phyloP scores from a whole-genome alignment of 1,284 basidiomycete species.

The Schizopora paradoxa region DNA sequence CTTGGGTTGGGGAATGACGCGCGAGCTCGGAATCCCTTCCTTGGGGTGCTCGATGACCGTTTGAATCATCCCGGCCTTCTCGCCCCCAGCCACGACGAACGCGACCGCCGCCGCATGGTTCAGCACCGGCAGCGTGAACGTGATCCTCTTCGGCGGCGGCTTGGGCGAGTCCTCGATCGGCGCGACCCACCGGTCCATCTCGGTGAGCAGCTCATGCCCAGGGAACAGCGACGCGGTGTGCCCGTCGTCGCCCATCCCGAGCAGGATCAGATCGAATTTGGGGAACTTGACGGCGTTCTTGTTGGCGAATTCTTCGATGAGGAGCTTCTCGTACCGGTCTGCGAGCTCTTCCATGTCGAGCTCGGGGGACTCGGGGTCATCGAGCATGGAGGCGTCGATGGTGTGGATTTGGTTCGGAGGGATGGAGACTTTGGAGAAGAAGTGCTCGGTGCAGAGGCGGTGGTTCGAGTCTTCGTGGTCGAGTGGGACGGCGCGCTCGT shows the following conservation, averaged over 20 bases:
- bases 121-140: constrained; percentile 87
- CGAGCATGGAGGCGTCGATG: constrained; percentile 68
- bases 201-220: constrained; percentile 77
- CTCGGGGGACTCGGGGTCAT: too few relatives aligned
- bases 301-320: constrained; percentile 87
- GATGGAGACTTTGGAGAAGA: constrained; percentile 86
- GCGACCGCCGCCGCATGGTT: constrained; percentile 86
- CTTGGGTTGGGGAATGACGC: constrained; percentile 75
- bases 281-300: constrained; percentile 91
- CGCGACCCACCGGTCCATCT: constrained; percentile 92
- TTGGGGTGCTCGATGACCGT: constrained; percentile 80
- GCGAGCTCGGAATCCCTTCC: constrained; percentile 74
- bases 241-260: constrained; percentile 92
- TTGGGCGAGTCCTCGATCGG: constrained; percentile 92
- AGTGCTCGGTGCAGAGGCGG: constrained; percentile 64
- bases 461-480: constrained; percentile 94
- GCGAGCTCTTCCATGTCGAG: constrained; percentile 87
- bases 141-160: constrained; percentile 86
- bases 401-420: constrained; percentile 77
- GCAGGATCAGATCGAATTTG: constrained; percentile 89
- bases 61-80: constrained; percentile 77
- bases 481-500: constrained; percentile 94
- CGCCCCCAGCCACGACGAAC: constrained; percentile 83
- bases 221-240: constrained; percentile 98
- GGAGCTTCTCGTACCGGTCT: constrained; percentile 90